Evolutionary conservation across 495 filamentous ascomycete species (phyloP).

Genomic region (Apodospora peruviana): DNA sequence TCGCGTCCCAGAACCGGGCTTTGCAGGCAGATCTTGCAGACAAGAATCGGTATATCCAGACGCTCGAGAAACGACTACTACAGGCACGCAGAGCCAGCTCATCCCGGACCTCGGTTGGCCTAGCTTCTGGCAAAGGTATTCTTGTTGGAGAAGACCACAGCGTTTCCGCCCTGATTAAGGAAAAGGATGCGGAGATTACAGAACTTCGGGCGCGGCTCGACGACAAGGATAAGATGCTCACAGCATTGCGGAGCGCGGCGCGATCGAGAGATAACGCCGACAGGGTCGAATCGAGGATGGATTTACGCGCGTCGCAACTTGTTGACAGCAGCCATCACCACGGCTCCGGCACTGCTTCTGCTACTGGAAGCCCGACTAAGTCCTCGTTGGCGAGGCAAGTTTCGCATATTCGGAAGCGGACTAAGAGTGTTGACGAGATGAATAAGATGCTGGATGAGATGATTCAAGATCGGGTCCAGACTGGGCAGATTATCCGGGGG

Average conservation of each 20-base stretch:
- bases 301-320: conserved; percentile 40
- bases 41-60: conserved; percentile 94
- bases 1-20: conserved; percentile 75
- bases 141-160: conserved; percentile 64
- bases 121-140: conserved; percentile 52
- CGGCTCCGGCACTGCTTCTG: conserved; percentile 22
- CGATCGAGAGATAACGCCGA: conserved; percentile 83
- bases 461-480: conserved; percentile 81
- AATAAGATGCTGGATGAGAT: conserved; percentile 88
- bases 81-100: conserved; percentile 91
- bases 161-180: conserved; percentile 61
- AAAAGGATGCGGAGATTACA: conserved; percentile 91
- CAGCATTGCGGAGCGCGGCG: conserved; percentile 78
- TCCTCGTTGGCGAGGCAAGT: conserved; percentile 26
- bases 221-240: conserved; percentile 92
- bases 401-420: conserved; percentile 44
- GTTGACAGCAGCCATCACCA: conserved; percentile 34
- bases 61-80: conserved; percentile 83
- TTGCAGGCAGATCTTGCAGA: conserved; percentile 89
- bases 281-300: conserved; percentile 37
- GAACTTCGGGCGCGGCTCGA: conserved; percentile 85
- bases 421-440: conserved; percentile 79
- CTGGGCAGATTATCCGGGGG: conserved; percentile 57
- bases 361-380: conserved; percentile 29
- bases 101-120: conserved; percentile 69